These are phyloP conservation scores for Hypoxylon sp. DNA, from an alignment of 2,329 filamentous ascomycete species.

Conservation along the genomic window DNA sequence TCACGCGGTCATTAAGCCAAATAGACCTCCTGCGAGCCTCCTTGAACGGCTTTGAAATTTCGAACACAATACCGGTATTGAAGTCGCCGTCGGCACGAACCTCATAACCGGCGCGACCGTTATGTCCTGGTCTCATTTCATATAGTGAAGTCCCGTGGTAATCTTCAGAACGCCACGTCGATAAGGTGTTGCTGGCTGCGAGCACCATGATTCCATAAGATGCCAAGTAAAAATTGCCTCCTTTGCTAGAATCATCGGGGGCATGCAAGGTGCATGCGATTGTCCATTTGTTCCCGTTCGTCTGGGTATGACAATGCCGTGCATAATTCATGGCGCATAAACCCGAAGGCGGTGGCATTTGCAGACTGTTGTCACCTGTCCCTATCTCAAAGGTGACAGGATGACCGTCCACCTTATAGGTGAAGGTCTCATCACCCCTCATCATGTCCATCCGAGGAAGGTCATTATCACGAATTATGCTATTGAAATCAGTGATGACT, in stretches of 20 bases:
- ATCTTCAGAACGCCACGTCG: slow-evolving; percentile 40
- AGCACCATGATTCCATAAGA: slow-evolving; percentile 48
- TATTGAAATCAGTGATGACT: slow-evolving; percentile 43
- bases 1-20: background rate
- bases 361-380: slow-evolving; percentile 20
- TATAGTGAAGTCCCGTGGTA: slow-evolving; percentile 47
- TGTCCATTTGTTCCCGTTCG: slow-evolving; percentile 45
- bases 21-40: background rate
- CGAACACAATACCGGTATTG: background rate
- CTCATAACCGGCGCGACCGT: background rate
- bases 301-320: slow-evolving; percentile 40
- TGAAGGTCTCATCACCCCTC: slow-evolving; percentile 36
- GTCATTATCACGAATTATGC: slow-evolving; percentile 33
- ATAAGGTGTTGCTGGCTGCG: slow-evolving; percentile 43
- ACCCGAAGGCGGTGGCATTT: slow-evolving; percentile 42
- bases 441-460: slow-evolving; percentile 47
- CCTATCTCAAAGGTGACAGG: slow-evolving; percentile 31
- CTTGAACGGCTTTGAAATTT: background rate
- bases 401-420: slow-evolving; percentile 35
- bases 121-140: slow-evolving; percentile 32
- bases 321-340: slow-evolving; percentile 43
- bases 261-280: slow-evolving; percentile 37
- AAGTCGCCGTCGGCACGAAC: background rate
- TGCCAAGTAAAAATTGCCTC: slow-evolving; percentile 45
- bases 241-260: slow-evolving; percentile 33